Conservation (phyloP, 441 rosid genomes). For the Erodium moschatum region DNA sequence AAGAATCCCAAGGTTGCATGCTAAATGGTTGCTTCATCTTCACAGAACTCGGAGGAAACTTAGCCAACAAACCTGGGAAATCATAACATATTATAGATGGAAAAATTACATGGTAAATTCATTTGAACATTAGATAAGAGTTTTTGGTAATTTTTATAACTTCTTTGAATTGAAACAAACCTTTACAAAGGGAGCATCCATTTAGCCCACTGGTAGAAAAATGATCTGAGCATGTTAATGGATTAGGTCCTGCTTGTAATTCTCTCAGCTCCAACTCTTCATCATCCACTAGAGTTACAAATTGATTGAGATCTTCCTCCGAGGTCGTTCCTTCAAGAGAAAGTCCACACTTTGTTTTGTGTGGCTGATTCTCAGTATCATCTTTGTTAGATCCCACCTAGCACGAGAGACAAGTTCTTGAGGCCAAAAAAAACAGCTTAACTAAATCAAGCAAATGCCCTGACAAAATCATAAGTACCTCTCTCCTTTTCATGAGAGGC, state of each 20-base stretch:
- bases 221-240: conserved; percentile 53
- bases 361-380: conserved; percentile 30
- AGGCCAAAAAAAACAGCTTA: conserved; percentile 13
- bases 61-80: conserved; percentile 62
- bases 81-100: conserved; percentile 14
- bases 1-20: conserved; percentile 71
- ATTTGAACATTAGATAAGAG: background rate
- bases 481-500: conserved; percentile 35
- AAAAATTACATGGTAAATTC: conserved; percentile 1
- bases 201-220: conserved; percentile 36
- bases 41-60: conserved; percentile 79
- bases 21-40: conserved; percentile 74
- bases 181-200: conserved; percentile 77
- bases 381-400: conserved; percentile 42
- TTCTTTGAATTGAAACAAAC: conserved; percentile 31
- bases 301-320: conserved; percentile 32
- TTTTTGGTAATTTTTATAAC: background rate
- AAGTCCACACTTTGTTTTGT: conserved; percentile 61
- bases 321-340: conserved; percentile 35
- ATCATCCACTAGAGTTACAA: conserved; percentile 57
- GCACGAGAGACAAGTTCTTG: conserved; percentile 25
- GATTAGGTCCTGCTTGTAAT: conserved; percentile 55
- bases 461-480: conserved; percentile 34
- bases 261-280: conserved; percentile 85
- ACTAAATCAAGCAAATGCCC: conserved; percentile 18